Evolutionary conservation across 2,329 filamentous ascomycete species (phyloP), one percentile per base, ranked within the genome.

Genomic region (Akanthomyces dipterigenus): DNA sequence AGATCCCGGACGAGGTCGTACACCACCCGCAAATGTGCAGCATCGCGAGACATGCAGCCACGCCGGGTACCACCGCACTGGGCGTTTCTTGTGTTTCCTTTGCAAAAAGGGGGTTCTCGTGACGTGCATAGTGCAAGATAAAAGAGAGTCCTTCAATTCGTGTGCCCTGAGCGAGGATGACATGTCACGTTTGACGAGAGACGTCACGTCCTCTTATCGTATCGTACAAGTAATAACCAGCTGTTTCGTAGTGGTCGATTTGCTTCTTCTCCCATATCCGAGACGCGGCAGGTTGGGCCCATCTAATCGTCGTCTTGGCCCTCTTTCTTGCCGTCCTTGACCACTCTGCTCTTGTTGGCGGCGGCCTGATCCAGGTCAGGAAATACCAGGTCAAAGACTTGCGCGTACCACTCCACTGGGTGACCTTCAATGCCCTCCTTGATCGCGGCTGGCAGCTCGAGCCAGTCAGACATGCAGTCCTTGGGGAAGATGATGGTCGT

Each of bases 371-470:
- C 90, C 20, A 98, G 75, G 65, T 89, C 80, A 42, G 90, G 87
- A 80, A 99, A 99, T 67, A 98, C 87, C 64, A 96, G 82, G 65
- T 93, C 84, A 73, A 97, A 98, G 55, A 99, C 91, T 67, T 99
- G 92, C 7, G 83, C 83, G 79, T 98, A 99, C 95, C 95, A 99
- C 70, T 84, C 87, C 20, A 93, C 93, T 0, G 95, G 89, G 67
- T 88, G 90, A 70, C 96, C 95, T 76, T 96, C 88, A 64, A 99
- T 90, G 67, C 92, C 93, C 70, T 96, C 85, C 78, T 98, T 99
- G 80, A 99, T 99, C 72, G 98, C 98, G 95, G 99, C 73, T 60
- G 96, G 95, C 68, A 99, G 81, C 76, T 99, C 95, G 56, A 97
- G 79, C 96, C 95, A 99, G 80, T 99, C 95, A 61, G 91, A 95